Evolutionary conservation across 345 rosid genomes (phyloP).

Genomic region (Salix viminalis): DNA sequence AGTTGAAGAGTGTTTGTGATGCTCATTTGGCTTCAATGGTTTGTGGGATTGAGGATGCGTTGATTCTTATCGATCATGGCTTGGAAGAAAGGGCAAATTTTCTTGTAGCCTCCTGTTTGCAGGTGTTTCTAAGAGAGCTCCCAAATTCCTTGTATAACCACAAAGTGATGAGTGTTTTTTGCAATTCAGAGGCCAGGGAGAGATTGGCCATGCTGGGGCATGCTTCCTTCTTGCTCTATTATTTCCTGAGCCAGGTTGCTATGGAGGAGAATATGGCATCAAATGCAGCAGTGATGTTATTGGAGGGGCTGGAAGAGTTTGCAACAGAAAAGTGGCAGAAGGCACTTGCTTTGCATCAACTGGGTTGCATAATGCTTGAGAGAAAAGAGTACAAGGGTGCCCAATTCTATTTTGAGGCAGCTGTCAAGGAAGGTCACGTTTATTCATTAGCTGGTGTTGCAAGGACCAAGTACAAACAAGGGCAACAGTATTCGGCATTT

Average conservation of each 20-base stretch:
- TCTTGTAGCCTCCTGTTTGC: conserved; percentile 86
- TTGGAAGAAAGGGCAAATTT: conserved; percentile 64
- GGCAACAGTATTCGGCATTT: conserved; percentile 61
- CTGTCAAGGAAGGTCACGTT: conserved; percentile 67
- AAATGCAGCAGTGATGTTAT: conserved; percentile 41
- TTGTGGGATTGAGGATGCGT: conserved; percentile 48
- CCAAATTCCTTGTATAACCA: conserved; percentile 50
- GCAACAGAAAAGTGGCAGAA: conserved; percentile 67
- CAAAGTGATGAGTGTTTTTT: conserved; percentile 53
- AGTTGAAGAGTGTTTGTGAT: conserved; percentile 75
- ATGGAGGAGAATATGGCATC: conserved; percentile 57
- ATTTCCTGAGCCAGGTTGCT: conserved; percentile 76
- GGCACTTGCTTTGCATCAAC: conserved; percentile 70
- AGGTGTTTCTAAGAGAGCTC: conserved; percentile 67
- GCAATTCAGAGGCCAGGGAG: conserved; percentile 54
- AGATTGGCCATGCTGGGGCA: conserved; percentile 52
- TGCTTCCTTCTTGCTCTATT: conserved; percentile 70
- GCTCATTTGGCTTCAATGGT: conserved; percentile 63
- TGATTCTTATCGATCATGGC: conserved; percentile 64
- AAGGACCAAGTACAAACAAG: conserved; percentile 71
- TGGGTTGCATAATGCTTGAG: conserved; percentile 68
- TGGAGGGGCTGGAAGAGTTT: conserved; percentile 63
- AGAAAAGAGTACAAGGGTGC: conserved; percentile 61
- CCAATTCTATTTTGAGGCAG: conserved; percentile 56
- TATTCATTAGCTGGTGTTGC: conserved; percentile 83